Conservation (phyloP, 2,329 filamentous ascomycete genomes). For the Penicillium sp. region DNA sequence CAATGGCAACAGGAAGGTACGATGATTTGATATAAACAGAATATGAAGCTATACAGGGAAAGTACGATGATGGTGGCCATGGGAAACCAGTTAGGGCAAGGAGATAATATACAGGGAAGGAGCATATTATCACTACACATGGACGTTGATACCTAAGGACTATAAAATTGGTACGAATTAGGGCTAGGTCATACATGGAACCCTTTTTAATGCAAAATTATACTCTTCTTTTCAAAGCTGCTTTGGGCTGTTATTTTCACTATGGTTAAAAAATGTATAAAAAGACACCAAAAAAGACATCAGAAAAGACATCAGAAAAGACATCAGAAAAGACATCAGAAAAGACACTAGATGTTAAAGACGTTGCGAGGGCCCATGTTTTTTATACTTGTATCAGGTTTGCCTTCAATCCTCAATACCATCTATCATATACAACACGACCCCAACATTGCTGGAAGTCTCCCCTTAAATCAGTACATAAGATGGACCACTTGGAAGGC, state of each 20-base stretch:
- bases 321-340: background rate
- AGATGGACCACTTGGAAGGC: background rate
- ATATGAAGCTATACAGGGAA: background rate
- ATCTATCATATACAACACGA: background rate
- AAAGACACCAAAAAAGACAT: background rate
- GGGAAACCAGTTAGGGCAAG: background rate
- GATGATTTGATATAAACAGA: background rate
- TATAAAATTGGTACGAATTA: background rate
- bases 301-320: background rate
- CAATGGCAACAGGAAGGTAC: constrained; percentile 1
- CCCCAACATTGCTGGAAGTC: background rate
- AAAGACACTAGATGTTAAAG: background rate
- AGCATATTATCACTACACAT: background rate
- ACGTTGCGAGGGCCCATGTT: background rate
- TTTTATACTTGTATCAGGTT: background rate
- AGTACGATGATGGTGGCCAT: background rate
- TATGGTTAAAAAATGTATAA: background rate
- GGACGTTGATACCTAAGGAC: too few relatives aligned
- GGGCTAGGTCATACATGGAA: background rate
- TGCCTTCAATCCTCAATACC: background rate
- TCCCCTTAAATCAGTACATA: background rate
- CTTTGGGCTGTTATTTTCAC: background rate
- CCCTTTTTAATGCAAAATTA: background rate
- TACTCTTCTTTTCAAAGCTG: background rate
- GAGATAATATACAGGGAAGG: background rate